Base-by-base conservation (phyloP, 2,329 filamentous ascomycete species). In the Ophiostoma ips region DNA sequence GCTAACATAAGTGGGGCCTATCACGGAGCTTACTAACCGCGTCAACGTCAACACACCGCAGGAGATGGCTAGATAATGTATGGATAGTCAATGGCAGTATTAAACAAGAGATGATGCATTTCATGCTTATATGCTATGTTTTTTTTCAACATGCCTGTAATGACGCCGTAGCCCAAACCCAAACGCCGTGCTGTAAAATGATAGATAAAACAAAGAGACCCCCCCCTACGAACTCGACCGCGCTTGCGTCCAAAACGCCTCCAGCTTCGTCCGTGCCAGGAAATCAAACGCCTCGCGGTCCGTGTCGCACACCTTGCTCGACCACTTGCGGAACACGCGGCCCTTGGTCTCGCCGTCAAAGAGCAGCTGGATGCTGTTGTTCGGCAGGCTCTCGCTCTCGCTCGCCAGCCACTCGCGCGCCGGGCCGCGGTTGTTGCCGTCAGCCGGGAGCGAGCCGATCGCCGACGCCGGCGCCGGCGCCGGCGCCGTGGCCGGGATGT, bases 201-300 rank as follows among this genome's bases (percentile, higher is more conserved):
- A 33, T 34, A 16, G 21, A 19, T n/a, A 41, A 48, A 30, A 30
- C 12, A 38, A 48, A 18, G 8, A 24, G 31, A 19, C 36, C 4
- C 3, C n/a, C 15, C 13, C 3, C 36, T 43, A 51, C 10, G 37
- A 44, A 19, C 30, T 35, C 16, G 50, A 45, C 71, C 94, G 94
- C 0, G 89, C 90, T 58, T 92, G 68, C 10, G 83, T 83, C 92
- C 92, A 98, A 61, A 98, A 90, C 59, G 84, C 94, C 59, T 96
- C 90, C 76, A 96, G 85, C 71, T 94, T 95, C 6, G 81, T 79
- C 57, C 87, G 77, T 12, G 79, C 69, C 55, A 98, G 66, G 19
- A 82, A 74, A 58, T 95, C 87, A 62, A 86, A 83, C 5, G 90
- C 92, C 62, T 94, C 85, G 11, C 81, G 77, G 63, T 98, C 92